Percentiles rank a stretch among this genome's conserved stretches.
phyloP scores from a whole-genome alignment of 495 filamentous ascomycete genomes.

The Usnea hakonensis region DNA sequence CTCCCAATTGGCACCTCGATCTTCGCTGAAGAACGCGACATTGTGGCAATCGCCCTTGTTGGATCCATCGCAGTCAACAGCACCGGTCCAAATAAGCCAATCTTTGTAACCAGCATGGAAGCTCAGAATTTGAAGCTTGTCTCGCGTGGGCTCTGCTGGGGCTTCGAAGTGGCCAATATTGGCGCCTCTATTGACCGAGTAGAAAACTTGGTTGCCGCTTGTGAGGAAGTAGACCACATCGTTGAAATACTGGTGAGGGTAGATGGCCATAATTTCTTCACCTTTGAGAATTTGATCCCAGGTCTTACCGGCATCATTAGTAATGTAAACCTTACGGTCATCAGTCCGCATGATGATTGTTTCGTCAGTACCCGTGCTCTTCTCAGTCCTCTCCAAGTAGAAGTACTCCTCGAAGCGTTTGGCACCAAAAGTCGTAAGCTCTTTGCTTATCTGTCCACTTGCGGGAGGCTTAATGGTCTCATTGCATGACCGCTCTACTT shows the following conservation, averaged over 20 bases:
- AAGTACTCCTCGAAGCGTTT: conserved; percentile 52
- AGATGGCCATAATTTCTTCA: conserved; percentile 57
- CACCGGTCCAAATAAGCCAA: conserved; percentile 87
- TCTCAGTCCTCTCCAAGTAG: conserved; percentile 75
- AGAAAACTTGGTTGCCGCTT: conserved; percentile 55
- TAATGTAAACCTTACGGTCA: conserved; percentile 56
- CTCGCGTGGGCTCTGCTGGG: conserved; percentile 38
- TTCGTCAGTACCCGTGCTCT: conserved; percentile 59
- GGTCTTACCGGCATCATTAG: conserved; percentile 75
- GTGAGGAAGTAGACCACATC: conserved; percentile 84
- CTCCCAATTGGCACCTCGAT: conserved; percentile 72
- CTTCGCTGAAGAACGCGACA: conserved; percentile 60
- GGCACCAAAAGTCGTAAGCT: conserved; percentile 50
- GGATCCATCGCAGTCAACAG: conserved; percentile 43
- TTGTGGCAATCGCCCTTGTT: conserved; percentile 52
- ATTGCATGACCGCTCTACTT: conserved; percentile 44
- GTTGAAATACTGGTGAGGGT: conserved; percentile 68
- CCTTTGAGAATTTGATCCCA: conserved; percentile 62
- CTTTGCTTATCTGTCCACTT: conserved; percentile 54
- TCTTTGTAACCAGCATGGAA: conserved; percentile 79
- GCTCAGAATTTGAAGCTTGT: conserved; percentile 44
- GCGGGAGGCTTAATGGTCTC: conserved; percentile 41
- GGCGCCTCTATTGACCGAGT: conserved; percentile 66
- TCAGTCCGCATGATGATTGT: conserved; percentile 74
- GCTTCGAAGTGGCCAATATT: conserved; percentile 61